phyloP scores from a whole-genome alignment of 2,329 filamentous ascomycete species.

The Fusarium camptoceras region DNA sequence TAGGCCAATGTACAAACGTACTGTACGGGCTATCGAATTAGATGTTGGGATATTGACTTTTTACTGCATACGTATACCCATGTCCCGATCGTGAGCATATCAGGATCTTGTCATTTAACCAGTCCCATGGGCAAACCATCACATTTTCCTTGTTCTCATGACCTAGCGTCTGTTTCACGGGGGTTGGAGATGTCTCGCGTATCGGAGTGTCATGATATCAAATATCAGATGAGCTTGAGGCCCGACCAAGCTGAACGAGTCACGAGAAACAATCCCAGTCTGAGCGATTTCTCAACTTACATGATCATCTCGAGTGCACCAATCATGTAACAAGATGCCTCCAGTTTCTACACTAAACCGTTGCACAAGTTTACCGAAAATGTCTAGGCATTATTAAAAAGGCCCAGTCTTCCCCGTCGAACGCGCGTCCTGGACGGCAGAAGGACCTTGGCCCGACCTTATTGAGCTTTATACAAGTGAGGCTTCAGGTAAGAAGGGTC shows the following conservation, averaged over 20 bases:
- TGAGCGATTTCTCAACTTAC: conserved; percentile 1
- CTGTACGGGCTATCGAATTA: conserved; percentile 33
- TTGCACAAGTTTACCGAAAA: conserved; percentile 28
- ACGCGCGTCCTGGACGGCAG: conserved; percentile 40
- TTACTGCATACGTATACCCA: conserved; percentile 28
- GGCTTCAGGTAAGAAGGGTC: conserved; percentile 9
- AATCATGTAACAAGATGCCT: conserved; percentile 1
- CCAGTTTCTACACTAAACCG: conserved; percentile 9
- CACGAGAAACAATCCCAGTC: not conserved
- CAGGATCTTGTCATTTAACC: conserved; percentile 5
- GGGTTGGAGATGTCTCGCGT: conserved; percentile 21
- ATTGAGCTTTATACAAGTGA: conserved; percentile 9
- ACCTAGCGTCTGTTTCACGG: conserved; percentile 11
- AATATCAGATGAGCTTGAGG: conserved; percentile 14
- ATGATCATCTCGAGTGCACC: not conserved
- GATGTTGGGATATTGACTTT: conserved; percentile 17
- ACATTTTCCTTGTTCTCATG: not conserved
- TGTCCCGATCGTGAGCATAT: conserved; percentile 13
- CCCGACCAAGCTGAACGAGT: not conserved
- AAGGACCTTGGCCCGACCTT: conserved; percentile 6
- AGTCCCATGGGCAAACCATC: not conserved
- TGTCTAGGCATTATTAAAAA: conserved; percentile 20
- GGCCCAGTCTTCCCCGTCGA: conserved; percentile 25
- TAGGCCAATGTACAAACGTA: conserved; percentile 7
- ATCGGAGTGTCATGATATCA: conserved; percentile 12